A percentile compares a stretch with the other conserved stretches of the same genome.
phyloP scores from a whole-genome alignment of 257 asterid species.

The Rehmannia glutinosa region DNA sequence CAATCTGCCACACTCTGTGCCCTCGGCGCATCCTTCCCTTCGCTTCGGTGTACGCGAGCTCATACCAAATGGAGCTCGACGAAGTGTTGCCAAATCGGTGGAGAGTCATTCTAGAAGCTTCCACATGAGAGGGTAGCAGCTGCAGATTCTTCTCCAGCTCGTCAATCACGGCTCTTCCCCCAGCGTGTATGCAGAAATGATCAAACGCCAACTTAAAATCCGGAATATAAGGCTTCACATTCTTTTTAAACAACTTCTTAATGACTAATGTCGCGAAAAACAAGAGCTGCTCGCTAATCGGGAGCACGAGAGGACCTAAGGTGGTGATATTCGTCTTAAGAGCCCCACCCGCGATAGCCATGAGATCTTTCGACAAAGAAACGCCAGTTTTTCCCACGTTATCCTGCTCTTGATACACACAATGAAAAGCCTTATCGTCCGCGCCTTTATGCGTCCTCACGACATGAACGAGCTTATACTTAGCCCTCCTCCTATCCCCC shows the following conservation, averaged over 20 bases:
- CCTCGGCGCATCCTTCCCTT: slow-evolving; percentile 67
- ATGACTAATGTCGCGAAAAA: slow-evolving; percentile 53
- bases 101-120: slow-evolving; percentile 81
- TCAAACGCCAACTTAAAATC: slow-evolving; percentile 78
- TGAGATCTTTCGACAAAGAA: slow-evolving; percentile 69
- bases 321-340: slow-evolving; percentile 75
- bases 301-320: slow-evolving; percentile 68
- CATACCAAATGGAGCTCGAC: slow-evolving; percentile 84
- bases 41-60: slow-evolving; percentile 68
- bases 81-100: slow-evolving; percentile 85
- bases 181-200: slow-evolving; percentile 84
- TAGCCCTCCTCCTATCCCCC: slow-evolving; percentile 45
- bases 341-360: slow-evolving; percentile 82
- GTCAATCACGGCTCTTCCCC: slow-evolving; percentile 83
- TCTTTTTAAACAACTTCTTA: slow-evolving; percentile 51
- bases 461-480: slow-evolving; percentile 70
- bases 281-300: slow-evolving; percentile 74
- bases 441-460: slow-evolving; percentile 80
- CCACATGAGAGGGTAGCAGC: slow-evolving; percentile 56
- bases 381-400: slow-evolving; percentile 56
- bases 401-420: slow-evolving; percentile 73
- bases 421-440: slow-evolving; percentile 64
- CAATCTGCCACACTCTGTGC: slow-evolving; percentile 75
- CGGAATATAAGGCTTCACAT: slow-evolving; percentile 68
- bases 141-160: slow-evolving; percentile 80